Base-by-base conservation (phyloP, 352 stramenopile genomes). In the Phytophthora macrochlamydospora region DNA sequence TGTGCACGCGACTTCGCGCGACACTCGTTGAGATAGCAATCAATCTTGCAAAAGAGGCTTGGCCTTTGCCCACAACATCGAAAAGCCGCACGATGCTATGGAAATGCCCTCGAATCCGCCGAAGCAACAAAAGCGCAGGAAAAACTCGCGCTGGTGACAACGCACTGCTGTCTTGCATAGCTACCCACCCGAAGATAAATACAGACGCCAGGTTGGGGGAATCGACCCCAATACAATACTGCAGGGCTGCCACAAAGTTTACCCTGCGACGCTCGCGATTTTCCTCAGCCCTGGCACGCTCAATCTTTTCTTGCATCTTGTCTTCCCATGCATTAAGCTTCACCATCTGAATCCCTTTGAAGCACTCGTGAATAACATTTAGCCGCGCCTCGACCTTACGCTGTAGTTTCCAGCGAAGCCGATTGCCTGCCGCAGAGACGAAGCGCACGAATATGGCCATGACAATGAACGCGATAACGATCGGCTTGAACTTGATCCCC, bases 281-380 rank as follows among this genome's bases (percentile, higher is more conserved):
- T 42, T 91, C 82, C 2, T 85, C 69, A 9, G 62, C 44, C 3
- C 82, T 71, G 14, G 79, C 71, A 1, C 38, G 37, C 28, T 81
- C 68, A 45, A 89, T 67, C 24, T 76, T 80, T 2, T 64, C 56
- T 35, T 86, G 62, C 51, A 79, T 78, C 38, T 74, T 81, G 46
- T 83, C 72, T 62, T 91, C 76, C 82, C 82, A 91, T 2, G 75
- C 66, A 11, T 83, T 85, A 0, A 91, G 55, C 14, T 91, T 91
- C 14, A 89, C 67, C 43, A 87, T 79, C 31, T 85, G 71, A 31
- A 90, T 86, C 7, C 55, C 78, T 29, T 78, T 88, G 70, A 72
- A 87, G 52, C 64, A 84, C 31, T 65, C 69, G 33, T 74, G 73
- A 65, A 90, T 78, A 1, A 85, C 59, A 42, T 82, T 81, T 4